phyloP scores from a whole-genome alignment of 176 grass and related monocot species.

The Puccinellia tenuiflora region DNA sequence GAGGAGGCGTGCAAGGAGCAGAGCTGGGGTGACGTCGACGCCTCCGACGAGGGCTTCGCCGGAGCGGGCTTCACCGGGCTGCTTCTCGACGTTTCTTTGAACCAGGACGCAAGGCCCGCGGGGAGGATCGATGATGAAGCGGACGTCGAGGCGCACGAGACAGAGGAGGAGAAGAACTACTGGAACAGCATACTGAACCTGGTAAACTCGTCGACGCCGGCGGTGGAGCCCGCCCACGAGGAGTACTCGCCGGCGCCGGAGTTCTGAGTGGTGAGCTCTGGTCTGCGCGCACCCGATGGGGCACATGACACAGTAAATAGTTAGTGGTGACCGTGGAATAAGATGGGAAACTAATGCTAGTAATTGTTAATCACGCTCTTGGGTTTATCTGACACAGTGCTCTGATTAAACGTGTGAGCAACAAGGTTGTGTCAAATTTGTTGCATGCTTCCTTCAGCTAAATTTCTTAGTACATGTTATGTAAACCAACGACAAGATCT shows the following conservation, averaged over 20 bases:
- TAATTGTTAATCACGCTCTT: slow-evolving; percentile 15
- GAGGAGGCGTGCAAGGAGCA: slow-evolving; percentile 42
- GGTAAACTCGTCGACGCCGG: slow-evolving; percentile 39
- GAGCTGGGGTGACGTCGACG: slow-evolving; percentile 4
- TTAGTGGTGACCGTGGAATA: slow-evolving; percentile 24
- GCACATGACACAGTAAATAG: slow-evolving; percentile 37
- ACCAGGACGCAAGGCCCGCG: slow-evolving; percentile 21
- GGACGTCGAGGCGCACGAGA: slow-evolving; percentile 22
- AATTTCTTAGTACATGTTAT: neutral
- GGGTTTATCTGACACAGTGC: slow-evolving; percentile 32
- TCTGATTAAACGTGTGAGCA: slow-evolving; percentile 21
- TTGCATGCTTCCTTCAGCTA: slow-evolving; percentile 13
- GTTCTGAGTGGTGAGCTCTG: slow-evolving; percentile 27
- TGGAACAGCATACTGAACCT: slow-evolving; percentile 58
- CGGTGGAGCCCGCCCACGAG: neutral
- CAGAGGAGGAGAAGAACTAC: slow-evolving; percentile 51
- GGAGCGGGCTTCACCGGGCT: slow-evolving; percentile 41
- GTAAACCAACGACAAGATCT: slow-evolving; percentile 4
- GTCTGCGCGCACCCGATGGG: neutral
- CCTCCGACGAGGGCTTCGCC: slow-evolving; percentile 11
- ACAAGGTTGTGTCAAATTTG: slow-evolving; percentile 5
- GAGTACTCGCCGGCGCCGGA: slow-evolving; percentile 33
- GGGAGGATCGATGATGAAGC: neutral
- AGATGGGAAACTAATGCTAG: slow-evolving; percentile 36
- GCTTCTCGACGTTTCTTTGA: slow-evolving; percentile 37